A percentile compares a stretch with the other conserved stretches of the same genome.
These are phyloP conservation scores for Podaxis sp. DNA, from an alignment of 768 basidiomycete species.

Conservation along the genomic window DNA sequence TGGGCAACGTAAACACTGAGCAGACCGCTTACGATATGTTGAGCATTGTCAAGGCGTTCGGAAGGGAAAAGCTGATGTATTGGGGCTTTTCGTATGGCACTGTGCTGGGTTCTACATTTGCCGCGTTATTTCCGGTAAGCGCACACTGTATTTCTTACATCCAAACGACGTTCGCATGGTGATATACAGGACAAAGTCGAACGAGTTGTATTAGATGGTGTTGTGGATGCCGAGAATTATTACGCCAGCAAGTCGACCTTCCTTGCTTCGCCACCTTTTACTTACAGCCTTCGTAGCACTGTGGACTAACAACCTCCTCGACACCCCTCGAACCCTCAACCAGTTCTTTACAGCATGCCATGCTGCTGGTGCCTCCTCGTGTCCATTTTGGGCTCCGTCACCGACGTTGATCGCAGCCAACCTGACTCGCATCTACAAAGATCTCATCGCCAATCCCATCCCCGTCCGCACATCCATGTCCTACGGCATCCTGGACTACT, in stretches of 20 bases:
- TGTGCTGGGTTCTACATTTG: slow-evolving; percentile 24
- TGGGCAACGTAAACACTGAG: slow-evolving; percentile 35
- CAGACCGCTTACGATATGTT: slow-evolving; percentile 39
- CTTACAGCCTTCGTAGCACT: slow-evolving; percentile 22
- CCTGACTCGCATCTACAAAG: slow-evolving; percentile 32
- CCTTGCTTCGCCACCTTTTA: not conserved
- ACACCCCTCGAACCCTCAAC: slow-evolving; percentile 36
- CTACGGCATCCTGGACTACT: slow-evolving; percentile 40
- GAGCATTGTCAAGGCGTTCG: slow-evolving; percentile 31
- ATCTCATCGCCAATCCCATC: slow-evolving; percentile 31
- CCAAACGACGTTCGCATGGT: not conserved
- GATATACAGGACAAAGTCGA: slow-evolving; percentile 36
- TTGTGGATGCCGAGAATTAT: slow-evolving; percentile 40
- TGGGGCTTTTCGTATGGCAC: slow-evolving; percentile 32
- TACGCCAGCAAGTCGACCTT: slow-evolving; percentile 28
- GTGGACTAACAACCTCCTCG: slow-evolving; percentile 35
- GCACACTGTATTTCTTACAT: not conserved
- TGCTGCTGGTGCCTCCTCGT: slow-evolving; percentile 33
- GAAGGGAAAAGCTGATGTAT: slow-evolving; percentile 32
- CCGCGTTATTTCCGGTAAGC: slow-evolving; percentile 25
- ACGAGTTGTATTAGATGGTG: slow-evolving; percentile 39
- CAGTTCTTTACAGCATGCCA: slow-evolving; percentile 37
- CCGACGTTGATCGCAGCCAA: slow-evolving; percentile 34
- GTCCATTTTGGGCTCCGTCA: slow-evolving; percentile 39
- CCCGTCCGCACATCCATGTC: slow-evolving; percentile 28